Base-by-base conservation (phyloP, 1,284 basidiomycete species). In the Peniophora sp. region DNA sequence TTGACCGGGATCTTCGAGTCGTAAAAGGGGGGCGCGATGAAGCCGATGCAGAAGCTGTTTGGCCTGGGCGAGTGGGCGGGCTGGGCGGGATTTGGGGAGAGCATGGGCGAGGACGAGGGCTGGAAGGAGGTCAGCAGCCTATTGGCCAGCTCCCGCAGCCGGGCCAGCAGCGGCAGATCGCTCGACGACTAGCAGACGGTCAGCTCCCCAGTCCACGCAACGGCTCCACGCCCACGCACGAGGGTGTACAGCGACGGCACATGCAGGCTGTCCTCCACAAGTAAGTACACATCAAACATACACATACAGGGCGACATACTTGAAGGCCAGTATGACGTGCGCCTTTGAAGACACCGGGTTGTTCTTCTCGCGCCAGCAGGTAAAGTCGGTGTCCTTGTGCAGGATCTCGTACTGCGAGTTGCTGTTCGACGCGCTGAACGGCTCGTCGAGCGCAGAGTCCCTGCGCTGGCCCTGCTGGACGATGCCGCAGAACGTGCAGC, bases 401-500 rank as follows among this genome's bases (percentile, higher is more conserved):
- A 88, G 70, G 47, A 87, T 70, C 54, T 86, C 81, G 20, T 74
- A 74, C 50, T 74, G 27, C 6, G 37, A 41, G n/a, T 68, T 57
- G 10, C 73, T 67, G 52, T 73, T 73, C 0, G 72, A 66, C 2
- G 71, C 66, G 45, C 69, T 68, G 2, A 74, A 72, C 11, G 75
- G 73, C 57, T 71, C 69, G 37, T 17, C 37, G 24, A 66, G 63
- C 2, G 68, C 67, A 22, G 68, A 62, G 54, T 73, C 71, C 9
- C 55, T 49, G 22, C 32, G 49, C 43, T 48, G 68, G 59, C 79
- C 78, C 15, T 74, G 66, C n/a, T 80, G 66, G 48, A 86, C 81
- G 42, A 88, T 84, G 62, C 82, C 69, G 65, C 86, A 88, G 74
- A 88, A 75, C 12, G 85, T 82, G 61, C 85, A 88, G 52, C 85